Evolutionary conservation across 2,329 filamentous ascomycete species (phyloP), one percentile per base, ranked within the genome.

Genomic region (Neopestalotiopsis sp.): DNA sequence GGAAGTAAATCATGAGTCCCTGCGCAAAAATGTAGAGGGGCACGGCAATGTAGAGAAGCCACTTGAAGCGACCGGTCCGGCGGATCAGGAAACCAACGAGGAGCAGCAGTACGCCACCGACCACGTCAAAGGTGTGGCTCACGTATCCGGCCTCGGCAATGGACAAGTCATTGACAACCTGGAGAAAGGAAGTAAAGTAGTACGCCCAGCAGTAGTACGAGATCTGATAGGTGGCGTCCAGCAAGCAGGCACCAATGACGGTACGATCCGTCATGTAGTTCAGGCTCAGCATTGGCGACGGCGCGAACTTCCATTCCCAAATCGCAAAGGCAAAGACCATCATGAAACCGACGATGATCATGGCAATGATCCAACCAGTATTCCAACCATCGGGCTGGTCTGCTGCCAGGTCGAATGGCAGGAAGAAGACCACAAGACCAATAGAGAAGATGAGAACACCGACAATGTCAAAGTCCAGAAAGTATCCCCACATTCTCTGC

Each of bases 161-260:
- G 24, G 61, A 71, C 34, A 79, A 70, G 38, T 75, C 78, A 61
- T 79, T 73, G 69, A 77, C 75, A 3, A 88, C 85, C 71, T 89
- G 83, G 0, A 90, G 79, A 68, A 86, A 89, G 0, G 87, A 90
- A 2, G 82, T 83, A 70, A 86, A 86, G 76, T 88, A 89, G 68
- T 81, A 83, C 75, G 84, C 82, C 84, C 85, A 86, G 76, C 81
- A 81, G 73, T 84, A 87, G 76, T 86, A 87, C 0, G 82, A 82
- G 67, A 85, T 77, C 71, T 86, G 84, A 72, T 85, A 83, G 12
- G 81, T 82, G 4, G 69, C 71, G 12, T 74, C 72, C 7, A 81
- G 70, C 32, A 78, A 57, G 70, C 82, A 85, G 6, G 82, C 79
- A 3, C 83, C 84, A 24, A 84, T 72, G 40, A 85, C 65, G 2